Conservation (phyloP, 306 rosid species). For the Cicer arietinum region DNA sequence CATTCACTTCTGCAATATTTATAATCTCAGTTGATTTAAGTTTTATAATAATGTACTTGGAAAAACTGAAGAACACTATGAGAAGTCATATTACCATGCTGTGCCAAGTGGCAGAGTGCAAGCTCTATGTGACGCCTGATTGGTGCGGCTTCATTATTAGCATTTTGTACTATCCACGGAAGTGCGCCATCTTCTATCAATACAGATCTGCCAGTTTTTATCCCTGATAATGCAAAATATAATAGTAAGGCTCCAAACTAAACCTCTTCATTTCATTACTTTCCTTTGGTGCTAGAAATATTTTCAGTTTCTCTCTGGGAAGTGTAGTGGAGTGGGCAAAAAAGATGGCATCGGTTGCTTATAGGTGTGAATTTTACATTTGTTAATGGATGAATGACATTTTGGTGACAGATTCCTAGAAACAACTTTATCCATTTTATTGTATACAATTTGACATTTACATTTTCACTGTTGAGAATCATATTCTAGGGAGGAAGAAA, state of each 20-base stretch:
- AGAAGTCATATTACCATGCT: constrained; percentile 69
- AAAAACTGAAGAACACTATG: constrained; percentile 27
- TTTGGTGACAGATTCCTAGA: constrained; percentile 1
- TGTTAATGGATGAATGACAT: not conserved
- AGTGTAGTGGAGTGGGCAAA: constrained; percentile 7
- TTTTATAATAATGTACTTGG: not conserved
- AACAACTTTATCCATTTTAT: constrained; percentile 26
- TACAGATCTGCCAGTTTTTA: constrained; percentile 73
- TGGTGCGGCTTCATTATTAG: constrained; percentile 88
- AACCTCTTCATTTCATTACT: not conserved
- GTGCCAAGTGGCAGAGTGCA: constrained; percentile 98
- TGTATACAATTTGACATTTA: not conserved
- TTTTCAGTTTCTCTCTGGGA: constrained; percentile 9
- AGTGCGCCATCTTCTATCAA: constrained; percentile 95
- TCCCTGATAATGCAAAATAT: constrained; percentile 56
- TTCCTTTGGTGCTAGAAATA: constrained; percentile 7
- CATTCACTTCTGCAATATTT: constrained; percentile 79
- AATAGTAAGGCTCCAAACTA: constrained; percentile 24
- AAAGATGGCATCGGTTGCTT: not conserved
- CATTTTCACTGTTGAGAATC: constrained; percentile 10
- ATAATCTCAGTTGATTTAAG: constrained; percentile 1
- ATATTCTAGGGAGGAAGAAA: constrained; percentile 12
- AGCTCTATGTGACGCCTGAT: constrained; percentile 98
- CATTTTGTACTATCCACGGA: constrained; percentile 97
- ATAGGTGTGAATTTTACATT: constrained; percentile 1